Evolutionary conservation across 2,329 filamentous ascomycete species (phyloP).

Genomic region (Penicillium brasilianum): DNA sequence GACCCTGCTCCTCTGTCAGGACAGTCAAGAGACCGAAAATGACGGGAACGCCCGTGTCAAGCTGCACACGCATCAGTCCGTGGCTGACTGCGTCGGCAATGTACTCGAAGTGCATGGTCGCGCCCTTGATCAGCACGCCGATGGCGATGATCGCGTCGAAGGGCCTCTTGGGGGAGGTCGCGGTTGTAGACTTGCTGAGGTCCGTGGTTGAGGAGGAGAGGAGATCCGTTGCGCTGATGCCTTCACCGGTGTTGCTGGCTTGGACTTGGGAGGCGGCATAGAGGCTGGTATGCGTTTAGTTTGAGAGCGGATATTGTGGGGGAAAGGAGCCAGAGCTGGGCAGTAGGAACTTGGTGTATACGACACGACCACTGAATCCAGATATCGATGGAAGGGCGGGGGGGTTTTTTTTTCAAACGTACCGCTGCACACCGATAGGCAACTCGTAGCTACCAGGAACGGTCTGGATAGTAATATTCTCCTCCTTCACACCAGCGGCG

Average conservation of each 20-base stretch:
- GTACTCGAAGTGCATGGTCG: slow-evolving; percentile 99
- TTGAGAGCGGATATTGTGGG: too few relatives aligned
- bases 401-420: slow-evolving; percentile 33
- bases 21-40: slow-evolving; percentile 93
- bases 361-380: too few relatives aligned
- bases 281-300: slow-evolving; percentile 62
- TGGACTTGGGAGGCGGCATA: slow-evolving; percentile 88
- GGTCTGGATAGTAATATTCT: slow-evolving; percentile 86
- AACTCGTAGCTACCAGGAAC: slow-evolving; percentile 96
- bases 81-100: slow-evolving; percentile 90
- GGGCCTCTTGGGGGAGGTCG: slow-evolving; percentile 54
- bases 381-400: neutral
- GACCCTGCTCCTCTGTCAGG: slow-evolving; percentile 83
- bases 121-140: slow-evolving; percentile 95
- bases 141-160: slow-evolving; percentile 97
- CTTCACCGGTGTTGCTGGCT: slow-evolving; percentile 57
- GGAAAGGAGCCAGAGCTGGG: too few relatives aligned
- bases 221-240: slow-evolving; percentile 59
- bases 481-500: slow-evolving; percentile 78
- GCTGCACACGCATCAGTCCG: slow-evolving; percentile 90
- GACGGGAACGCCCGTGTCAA: slow-evolving; percentile 86
- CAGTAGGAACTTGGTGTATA: too few relatives aligned
- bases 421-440: slow-evolving; percentile 87
- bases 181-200: slow-evolving; percentile 57
- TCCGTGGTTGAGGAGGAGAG: slow-evolving; percentile 70